Conservation (phyloP, 768 basidiomycete species). For the Xerocomus potaroensis region DNA sequence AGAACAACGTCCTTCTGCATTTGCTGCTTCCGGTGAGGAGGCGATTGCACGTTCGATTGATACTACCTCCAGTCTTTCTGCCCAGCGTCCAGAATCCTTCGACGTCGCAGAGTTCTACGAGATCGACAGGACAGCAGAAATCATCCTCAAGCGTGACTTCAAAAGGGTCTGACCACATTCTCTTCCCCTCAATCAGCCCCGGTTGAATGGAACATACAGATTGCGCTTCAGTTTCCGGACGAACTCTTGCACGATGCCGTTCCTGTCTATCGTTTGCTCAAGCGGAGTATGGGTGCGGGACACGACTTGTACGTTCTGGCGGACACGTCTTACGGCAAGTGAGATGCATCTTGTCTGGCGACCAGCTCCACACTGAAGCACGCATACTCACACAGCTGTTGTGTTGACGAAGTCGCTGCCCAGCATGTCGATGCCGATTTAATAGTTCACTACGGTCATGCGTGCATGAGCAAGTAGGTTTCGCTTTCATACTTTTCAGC, state of each 20-base stretch:
- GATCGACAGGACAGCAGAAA: constrained; percentile 57
- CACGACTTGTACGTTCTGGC: constrained; percentile 86
- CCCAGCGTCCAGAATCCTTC: constrained; percentile 22
- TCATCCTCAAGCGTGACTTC: constrained; percentile 59
- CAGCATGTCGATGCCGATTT: constrained; percentile 91
- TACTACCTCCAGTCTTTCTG: constrained; percentile 38
- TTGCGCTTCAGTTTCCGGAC: constrained; percentile 95
- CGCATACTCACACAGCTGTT: constrained; percentile 53
- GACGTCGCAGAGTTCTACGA: constrained; percentile 71
- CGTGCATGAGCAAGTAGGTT: constrained; percentile 87
- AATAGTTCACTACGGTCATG: constrained; percentile 94
- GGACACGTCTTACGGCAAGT: constrained; percentile 97
- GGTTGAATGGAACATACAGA: constrained; percentile 36
- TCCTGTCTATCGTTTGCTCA: constrained; percentile 69
- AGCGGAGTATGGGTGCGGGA: constrained; percentile 37
- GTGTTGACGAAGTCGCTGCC: constrained; percentile 94
- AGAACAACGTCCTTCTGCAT: constrained; percentile 27
- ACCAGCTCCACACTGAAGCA: constrained; percentile 1
- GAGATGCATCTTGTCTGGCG: constrained; percentile 11
- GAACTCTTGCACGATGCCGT: constrained; percentile 86
- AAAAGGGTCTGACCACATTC: constrained; percentile 51
- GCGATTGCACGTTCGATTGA: constrained; percentile 56
- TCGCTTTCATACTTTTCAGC: background rate
- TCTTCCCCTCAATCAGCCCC: background rate
- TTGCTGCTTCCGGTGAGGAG: constrained; percentile 59